A percentile compares a stretch with the other conserved stretches of the same genome.
phyloP scores from a whole-genome alignment of 2,329 filamentous ascomycete species.

The Ustulina deusta region DNA sequence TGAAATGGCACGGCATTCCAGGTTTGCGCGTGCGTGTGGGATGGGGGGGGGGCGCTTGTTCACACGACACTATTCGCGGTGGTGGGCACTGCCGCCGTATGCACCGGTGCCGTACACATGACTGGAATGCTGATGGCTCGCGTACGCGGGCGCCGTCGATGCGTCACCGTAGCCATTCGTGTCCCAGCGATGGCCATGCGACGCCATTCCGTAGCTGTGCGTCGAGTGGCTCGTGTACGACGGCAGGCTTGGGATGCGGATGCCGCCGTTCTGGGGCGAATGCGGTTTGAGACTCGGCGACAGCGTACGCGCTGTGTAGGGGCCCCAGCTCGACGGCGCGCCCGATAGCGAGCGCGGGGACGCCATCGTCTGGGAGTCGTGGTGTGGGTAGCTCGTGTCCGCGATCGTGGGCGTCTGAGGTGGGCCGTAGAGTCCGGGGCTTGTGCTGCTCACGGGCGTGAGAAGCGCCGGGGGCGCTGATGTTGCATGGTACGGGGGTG shows the following conservation, averaged over 20 bases:
- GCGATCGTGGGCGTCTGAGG: slow-evolving; percentile 55
- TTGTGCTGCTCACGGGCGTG: slow-evolving; percentile 52
- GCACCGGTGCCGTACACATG: slow-evolving; percentile 58
- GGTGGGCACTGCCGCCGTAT: slow-evolving; percentile 59
- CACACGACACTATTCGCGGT: slow-evolving; percentile 52
- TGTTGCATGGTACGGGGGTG: slow-evolving; percentile 38
- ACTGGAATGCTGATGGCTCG: slow-evolving; percentile 50
- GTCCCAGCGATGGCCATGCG: slow-evolving; percentile 51
- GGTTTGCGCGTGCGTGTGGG: background rate
- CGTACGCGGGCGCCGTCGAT: slow-evolving; percentile 44
- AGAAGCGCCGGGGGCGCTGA: slow-evolving; percentile 45
- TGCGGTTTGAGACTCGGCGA: slow-evolving; percentile 57
- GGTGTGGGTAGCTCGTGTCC: slow-evolving; percentile 55
- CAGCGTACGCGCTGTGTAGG: slow-evolving; percentile 61
- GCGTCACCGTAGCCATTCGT: slow-evolving; percentile 48
- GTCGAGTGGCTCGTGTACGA: slow-evolving; percentile 56
- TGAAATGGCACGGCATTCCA: background rate
- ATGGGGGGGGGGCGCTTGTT: background rate
- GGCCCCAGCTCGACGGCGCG: slow-evolving; percentile 61
- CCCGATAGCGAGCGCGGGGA: slow-evolving; percentile 66
- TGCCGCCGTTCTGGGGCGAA: slow-evolving; percentile 51
- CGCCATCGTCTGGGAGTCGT: slow-evolving; percentile 63
- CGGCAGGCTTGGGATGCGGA: slow-evolving; percentile 54
- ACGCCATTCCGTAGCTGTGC: slow-evolving; percentile 53
- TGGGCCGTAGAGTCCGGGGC: slow-evolving; percentile 50